Percentiles rank a stretch among this genome's conserved stretches.
phyloP scores from a whole-genome alignment of 2,329 filamentous ascomycete species.

The Epicoccum sorghinum region DNA sequence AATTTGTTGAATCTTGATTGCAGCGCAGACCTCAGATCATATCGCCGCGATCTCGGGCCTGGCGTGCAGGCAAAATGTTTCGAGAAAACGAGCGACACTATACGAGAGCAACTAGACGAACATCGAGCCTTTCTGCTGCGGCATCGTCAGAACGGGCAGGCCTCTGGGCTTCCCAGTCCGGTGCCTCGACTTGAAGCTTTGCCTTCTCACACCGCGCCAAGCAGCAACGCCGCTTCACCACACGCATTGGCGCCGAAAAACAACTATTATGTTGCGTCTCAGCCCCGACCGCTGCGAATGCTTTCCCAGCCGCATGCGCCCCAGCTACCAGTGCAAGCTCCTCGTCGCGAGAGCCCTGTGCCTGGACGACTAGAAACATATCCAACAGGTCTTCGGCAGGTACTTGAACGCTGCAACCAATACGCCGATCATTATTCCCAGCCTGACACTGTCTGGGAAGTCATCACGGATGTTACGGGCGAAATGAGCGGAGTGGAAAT shows the following conservation, averaged over 20 bases:
- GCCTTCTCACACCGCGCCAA: constrained; percentile 10
- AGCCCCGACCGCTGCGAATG: constrained; percentile 15
- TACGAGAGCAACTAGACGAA: constrained; percentile 27
- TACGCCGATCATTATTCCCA: neutral
- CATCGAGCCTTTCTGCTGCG: constrained; percentile 26
- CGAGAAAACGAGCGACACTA: constrained; percentile 26
- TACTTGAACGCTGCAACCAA: neutral
- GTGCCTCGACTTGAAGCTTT: constrained; percentile 17
- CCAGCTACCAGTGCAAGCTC: constrained; percentile 1
- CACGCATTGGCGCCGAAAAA: constrained; percentile 1
- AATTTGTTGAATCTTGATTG: constrained; percentile 30
- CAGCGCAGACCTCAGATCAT: constrained; percentile 28
- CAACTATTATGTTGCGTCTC: constrained; percentile 8
- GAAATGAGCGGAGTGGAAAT: neutral
- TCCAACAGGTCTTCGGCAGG: constrained; percentile 10
- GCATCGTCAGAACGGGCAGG: constrained; percentile 12
- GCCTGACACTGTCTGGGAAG: neutral
- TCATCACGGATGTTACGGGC: neutral
- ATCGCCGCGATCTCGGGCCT: constrained; percentile 30
- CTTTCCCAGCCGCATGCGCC: constrained; percentile 18
- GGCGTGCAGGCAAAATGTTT: constrained; percentile 30
- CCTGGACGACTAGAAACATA: constrained; percentile 20
- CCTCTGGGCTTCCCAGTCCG: constrained; percentile 12
- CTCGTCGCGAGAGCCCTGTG: constrained; percentile 1
- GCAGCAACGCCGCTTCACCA: neutral